Evolutionary conservation across 2,329 filamentous ascomycete genomes (phyloP).

Genomic region (Ophiostoma pallidulum): DNA sequence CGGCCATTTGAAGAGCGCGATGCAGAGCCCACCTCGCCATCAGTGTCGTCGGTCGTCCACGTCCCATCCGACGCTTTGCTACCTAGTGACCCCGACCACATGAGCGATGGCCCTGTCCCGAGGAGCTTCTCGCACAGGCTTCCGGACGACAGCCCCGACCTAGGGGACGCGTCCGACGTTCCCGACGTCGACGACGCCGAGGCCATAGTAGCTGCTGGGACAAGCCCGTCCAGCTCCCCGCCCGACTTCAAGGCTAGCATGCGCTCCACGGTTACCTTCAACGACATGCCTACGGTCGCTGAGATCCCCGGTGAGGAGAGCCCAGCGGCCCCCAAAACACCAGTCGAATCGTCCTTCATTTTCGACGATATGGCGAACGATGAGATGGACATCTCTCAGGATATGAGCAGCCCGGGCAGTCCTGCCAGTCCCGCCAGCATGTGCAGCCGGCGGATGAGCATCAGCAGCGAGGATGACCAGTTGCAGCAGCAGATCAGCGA

Average conservation of each 20-base stretch:
- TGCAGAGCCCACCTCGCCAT: background rate
- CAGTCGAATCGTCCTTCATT: conserved; percentile 34
- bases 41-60: conserved; percentile 2
- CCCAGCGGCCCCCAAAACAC: conserved; percentile 29
- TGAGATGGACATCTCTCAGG: conserved; percentile 34
- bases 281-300: conserved; percentile 36
- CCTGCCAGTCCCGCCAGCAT: background rate
- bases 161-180: conserved; percentile 34
- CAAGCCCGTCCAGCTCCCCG: conserved; percentile 41
- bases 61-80: conserved; percentile 14
- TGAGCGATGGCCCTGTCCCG: background rate
- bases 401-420: conserved; percentile 17
- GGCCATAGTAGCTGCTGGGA: background rate
- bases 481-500: conserved; percentile 72
- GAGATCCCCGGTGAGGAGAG: conserved; percentile 33
- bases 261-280: conserved; percentile 33
- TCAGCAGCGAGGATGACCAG: conserved; percentile 49
- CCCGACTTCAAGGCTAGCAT: conserved; percentile 29
- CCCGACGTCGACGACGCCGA: conserved; percentile 24
- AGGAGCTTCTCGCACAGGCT: conserved; percentile 23
- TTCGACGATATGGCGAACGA: conserved; percentile 21
- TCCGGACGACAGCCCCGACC: conserved; percentile 35
- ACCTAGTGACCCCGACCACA: background rate
- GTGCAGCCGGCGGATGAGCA: conserved; percentile 27
- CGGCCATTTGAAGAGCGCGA: conserved; percentile 25